Evolutionary conservation across 345 rosid genomes (phyloP).

Genomic region (Ceriops decandra): DNA sequence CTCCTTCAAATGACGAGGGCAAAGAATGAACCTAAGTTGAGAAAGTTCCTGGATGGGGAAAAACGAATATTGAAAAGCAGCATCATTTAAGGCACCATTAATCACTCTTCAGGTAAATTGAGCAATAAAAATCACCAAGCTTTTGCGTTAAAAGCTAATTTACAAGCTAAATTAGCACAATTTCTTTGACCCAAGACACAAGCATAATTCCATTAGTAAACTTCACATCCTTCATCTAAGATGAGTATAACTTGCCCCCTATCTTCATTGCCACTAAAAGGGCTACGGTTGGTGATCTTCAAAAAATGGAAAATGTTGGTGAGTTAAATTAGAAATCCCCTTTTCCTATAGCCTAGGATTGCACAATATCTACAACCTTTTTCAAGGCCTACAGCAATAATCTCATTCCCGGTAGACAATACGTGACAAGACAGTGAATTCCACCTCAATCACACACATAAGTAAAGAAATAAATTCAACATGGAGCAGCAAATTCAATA

Average conservation of each 20-base stretch:
- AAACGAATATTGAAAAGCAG: conserved; percentile 1
- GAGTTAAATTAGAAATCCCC: background rate
- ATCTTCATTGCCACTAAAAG: background rate
- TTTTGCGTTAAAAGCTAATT: background rate
- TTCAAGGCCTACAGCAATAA: background rate
- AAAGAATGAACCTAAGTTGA: conserved; percentile 68
- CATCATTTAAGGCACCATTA: background rate
- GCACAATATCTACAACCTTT: background rate
- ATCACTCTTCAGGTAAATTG: background rate
- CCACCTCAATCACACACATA: background rate
- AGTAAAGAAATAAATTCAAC: background rate
- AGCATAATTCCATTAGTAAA: too few relatives aligned
- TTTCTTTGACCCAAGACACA: too few relatives aligned
- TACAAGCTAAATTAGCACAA: background rate
- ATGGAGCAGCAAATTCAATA: background rate
- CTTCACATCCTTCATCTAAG: too few relatives aligned
- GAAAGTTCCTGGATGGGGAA: conserved; percentile 59
- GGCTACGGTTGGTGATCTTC: background rate
- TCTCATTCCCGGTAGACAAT: background rate
- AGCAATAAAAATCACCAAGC: conserved; percentile 9
- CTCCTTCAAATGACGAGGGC: conserved; percentile 78
- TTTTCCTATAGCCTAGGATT: background rate
- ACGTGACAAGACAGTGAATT: background rate
- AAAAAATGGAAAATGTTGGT: background rate
- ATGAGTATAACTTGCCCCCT: background rate